Percentiles rank a stretch among this genome's conserved stretches.
phyloP scores from a whole-genome alignment of 768 basidiomycete genomes.

The Rhodocollybia butyracea region DNA sequence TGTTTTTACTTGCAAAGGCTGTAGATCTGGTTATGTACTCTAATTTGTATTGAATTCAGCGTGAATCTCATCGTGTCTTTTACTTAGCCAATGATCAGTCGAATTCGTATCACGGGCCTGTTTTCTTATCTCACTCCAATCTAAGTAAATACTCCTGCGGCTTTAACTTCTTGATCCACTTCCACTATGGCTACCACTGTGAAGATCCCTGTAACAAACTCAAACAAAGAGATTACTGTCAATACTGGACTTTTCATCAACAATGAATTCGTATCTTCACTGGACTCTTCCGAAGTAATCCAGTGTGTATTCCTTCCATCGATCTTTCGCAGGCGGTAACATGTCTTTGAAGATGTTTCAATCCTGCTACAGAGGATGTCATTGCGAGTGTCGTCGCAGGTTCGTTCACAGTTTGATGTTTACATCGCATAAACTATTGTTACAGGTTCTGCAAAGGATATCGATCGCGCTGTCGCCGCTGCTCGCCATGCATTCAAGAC shows the following conservation, averaged over 20 bases:
- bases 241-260: conserved; percentile 90
- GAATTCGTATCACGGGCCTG: too few species aligned
- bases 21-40: too few species aligned
- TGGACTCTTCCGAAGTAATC: conserved; percentile 63
- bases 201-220: conserved; percentile 36
- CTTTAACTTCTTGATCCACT: not conserved
- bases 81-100: too few species aligned
- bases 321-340: not conserved
- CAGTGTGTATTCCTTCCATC: conserved; percentile 38
- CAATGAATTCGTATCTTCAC: conserved; percentile 81
- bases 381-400: conserved; percentile 70
- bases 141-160: not conserved
- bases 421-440: conserved; percentile 5
- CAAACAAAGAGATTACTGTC: conserved; percentile 52
- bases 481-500: conserved; percentile 81
- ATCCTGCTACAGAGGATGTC: conserved; percentile 77
- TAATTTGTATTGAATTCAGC: too few species aligned
- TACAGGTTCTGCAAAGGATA: conserved; percentile 66
- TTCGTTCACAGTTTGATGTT: conserved; percentile 15
- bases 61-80: too few species aligned
- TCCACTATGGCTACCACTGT: conserved; percentile 43
- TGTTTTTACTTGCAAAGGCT: too few species aligned
- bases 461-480: conserved; percentile 80
- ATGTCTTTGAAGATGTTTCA: conserved; percentile 52
- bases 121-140: too few species aligned